Evolutionary conservation across 192 early-diverging fungal species (phyloP).

Genomic region (Diversispora eburnea): DNA sequence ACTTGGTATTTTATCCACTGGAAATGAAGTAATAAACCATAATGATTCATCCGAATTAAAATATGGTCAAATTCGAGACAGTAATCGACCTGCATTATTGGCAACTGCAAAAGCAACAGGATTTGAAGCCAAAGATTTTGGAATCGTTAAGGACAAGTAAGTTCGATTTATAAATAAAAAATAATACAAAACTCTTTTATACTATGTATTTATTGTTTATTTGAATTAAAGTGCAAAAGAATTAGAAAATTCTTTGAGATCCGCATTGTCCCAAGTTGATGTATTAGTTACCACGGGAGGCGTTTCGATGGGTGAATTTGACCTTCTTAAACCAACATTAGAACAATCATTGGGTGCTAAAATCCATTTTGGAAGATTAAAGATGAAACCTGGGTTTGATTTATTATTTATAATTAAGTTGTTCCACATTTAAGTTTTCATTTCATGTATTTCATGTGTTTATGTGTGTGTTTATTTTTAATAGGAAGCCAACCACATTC

Average conservation of each 20-base stretch:
- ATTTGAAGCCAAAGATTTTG: slow-evolving; percentile 68
- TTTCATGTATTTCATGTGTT: neutral
- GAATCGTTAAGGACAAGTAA: slow-evolving; percentile 69
- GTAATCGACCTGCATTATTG: slow-evolving; percentile 77
- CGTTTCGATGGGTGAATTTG: slow-evolving; percentile 97
- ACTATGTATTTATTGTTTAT: neutral
- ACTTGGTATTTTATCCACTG: slow-evolving; percentile 84
- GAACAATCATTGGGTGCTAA: slow-evolving; percentile 72
- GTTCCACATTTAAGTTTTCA: neutral
- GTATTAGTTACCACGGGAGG: slow-evolving; percentile 91
- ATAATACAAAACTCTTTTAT: no score
- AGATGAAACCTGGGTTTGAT: slow-evolving; percentile 82
- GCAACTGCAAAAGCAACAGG: slow-evolving; percentile 59
- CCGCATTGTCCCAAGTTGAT: slow-evolving; percentile 56
- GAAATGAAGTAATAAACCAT: slow-evolving; percentile 77
- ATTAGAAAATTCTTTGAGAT: slow-evolving; percentile 48
- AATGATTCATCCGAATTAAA: slow-evolving; percentile 37
- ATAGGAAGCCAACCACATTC: slow-evolving; percentile 92
- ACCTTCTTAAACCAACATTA: slow-evolving; percentile 84
- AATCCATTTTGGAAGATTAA: slow-evolving; percentile 87
- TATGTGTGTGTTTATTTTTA: slow-evolving; percentile 3
- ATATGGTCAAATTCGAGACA: slow-evolving; percentile 74
- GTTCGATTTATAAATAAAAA: neutral
- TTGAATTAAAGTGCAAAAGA: slow-evolving; percentile 39
- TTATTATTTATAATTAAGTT: neutral